Conservation (phyloP, 345 rosid species). For the Mallotus nudiflorus region DNA sequence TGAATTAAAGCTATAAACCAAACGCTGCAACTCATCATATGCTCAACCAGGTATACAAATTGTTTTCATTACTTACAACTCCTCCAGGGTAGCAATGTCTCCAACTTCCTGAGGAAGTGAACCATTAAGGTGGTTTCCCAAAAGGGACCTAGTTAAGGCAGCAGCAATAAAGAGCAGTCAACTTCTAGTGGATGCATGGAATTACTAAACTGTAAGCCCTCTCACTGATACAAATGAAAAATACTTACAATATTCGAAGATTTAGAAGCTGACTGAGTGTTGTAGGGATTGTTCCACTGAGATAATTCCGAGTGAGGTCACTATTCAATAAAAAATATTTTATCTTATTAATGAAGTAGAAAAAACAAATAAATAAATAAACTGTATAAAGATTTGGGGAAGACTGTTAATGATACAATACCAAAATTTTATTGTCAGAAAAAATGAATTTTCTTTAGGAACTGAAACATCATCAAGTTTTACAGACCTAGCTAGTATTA, state of each 20-base stretch:
- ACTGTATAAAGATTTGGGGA: neutral
- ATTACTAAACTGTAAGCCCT: constrained; percentile 5
- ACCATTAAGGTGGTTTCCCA: constrained; percentile 70
- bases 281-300: constrained; percentile 68
- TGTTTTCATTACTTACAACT: constrained; percentile 48
- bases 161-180: neutral
- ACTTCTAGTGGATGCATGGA: constrained; percentile 6
- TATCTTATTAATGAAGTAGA: neutral
- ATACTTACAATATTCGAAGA: constrained; percentile 55
- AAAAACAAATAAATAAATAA: too few relatives aligned
- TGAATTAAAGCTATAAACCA: neutral
- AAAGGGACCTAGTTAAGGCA: constrained; percentile 48
- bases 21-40: too few relatives aligned
- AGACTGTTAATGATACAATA: too few relatives aligned
- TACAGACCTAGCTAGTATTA: too few relatives aligned
- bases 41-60: neutral
- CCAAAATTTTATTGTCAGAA: too few relatives aligned
- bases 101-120: constrained; percentile 61
- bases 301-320: constrained; percentile 68
- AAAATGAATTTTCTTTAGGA: too few relatives aligned
- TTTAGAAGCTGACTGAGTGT: constrained; percentile 48
- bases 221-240: neutral
- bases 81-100: constrained; percentile 48
- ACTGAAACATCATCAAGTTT: too few relatives aligned
- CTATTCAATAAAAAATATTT: constrained; percentile 34